Evolutionary conservation across 768 basidiomycete genomes (phyloP), one percentile per base, ranked within the genome.

Genomic region (Amanita thiersii): DNA sequence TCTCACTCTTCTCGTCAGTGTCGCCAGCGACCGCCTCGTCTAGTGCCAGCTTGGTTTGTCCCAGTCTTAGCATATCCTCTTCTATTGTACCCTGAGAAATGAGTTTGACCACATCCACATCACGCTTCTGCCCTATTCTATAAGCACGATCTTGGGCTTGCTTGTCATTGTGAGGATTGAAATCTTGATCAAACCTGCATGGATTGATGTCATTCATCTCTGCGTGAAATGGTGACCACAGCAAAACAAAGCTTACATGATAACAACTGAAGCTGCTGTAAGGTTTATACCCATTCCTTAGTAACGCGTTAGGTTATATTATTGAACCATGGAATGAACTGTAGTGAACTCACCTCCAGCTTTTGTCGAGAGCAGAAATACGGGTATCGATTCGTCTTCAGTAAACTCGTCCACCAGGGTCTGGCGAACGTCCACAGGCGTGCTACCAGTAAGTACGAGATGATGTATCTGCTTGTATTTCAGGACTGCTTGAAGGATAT

Each of bases 111-210:
- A 98, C 90, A 23, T 94, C 90, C 7, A 98, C 94, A 49, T 94
- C 82, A 38, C 82, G 79, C 56, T 87, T 90, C 60, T 96, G 92
- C 17, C 91, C 94, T 49, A 99, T 96, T 19, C 96, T 85, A 61
- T 97, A 98, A 18, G 92, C 92, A 24, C 96, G 81, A 60, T 99
- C 96, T 46, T 94, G 91, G 1, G 96, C 96, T 64, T 99, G 96
- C 47, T 86, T 79, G 62, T 98, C 96, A 58, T 99, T 99, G 63
- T 91, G 88, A 3, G 88, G 88, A 58, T 98, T 98, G 64, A 97
- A 99, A 58, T 98, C 94, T 56, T 94, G 92, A 57, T 99, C 94
- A 56, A 92, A 96, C 78, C 84, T 86, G 45, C 20, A 31, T 6
- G n/a, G n/a, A n/a, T n/a, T n/a, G n/a, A n/a, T n/a, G n/a, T n/a